Evolutionary conservation across 2,329 filamentous ascomycete genomes (phyloP).

Genomic region (Dactylonectria macrodidyma): DNA sequence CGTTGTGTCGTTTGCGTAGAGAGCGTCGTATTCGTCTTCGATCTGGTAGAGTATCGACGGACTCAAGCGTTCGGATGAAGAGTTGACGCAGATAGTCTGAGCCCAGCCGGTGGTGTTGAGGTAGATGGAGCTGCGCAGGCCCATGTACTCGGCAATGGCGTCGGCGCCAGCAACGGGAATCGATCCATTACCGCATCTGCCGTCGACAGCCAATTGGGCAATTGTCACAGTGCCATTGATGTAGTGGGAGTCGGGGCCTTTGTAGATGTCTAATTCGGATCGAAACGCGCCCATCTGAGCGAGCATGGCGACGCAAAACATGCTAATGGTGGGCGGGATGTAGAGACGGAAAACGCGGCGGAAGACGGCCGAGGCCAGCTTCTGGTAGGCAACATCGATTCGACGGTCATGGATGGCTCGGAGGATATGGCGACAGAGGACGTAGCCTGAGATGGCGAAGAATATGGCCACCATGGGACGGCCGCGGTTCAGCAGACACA

Average conservation of each 20-base stretch:
- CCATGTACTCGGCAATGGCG: conserved; percentile 50
- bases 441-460: conserved; percentile 61
- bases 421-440: conserved; percentile 57
- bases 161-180: conserved; percentile 44
- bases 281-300: conserved; percentile 56
- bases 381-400: conserved; percentile 53
- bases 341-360: conserved; percentile 58
- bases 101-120: conserved; percentile 49
- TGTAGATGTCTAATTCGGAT: conserved; percentile 54
- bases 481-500: conserved; percentile 58
- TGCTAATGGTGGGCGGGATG: conserved; percentile 58
- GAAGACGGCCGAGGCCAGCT: conserved; percentile 56
- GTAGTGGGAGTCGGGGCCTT: conserved; percentile 55
- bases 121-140: conserved; percentile 45
- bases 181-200: conserved; percentile 49
- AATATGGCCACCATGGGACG: conserved; percentile 61
- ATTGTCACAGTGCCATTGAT: conserved; percentile 57
- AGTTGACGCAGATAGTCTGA: conserved; percentile 53
- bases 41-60: conserved; percentile 50
- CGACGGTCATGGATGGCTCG: conserved; percentile 55
- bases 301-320: conserved; percentile 56
- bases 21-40: conserved; percentile 35
- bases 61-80: conserved; percentile 47
- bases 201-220: conserved; percentile 35
- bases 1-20: conserved; percentile 20